Base-by-base conservation (phyloP, 345 rosid genomes). In the Balakata baccata region DNA sequence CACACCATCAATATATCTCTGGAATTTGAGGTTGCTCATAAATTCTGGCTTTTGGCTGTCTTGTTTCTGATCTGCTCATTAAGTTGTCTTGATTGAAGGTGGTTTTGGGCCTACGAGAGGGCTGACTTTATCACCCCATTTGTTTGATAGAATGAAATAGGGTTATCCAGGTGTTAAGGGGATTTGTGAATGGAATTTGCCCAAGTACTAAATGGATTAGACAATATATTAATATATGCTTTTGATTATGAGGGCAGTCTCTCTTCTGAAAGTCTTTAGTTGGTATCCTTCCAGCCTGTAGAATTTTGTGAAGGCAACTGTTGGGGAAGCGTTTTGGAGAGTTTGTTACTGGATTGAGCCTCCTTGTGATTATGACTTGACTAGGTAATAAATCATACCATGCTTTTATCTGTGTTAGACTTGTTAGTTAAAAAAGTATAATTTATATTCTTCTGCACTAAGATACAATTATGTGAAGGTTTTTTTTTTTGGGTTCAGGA, bases 311-410 rank as follows among this genome's bases (percentile, higher is more conserved):
- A 43, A 43, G 50, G 17, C 16, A 14, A 2, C 51, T 20, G 8
- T 41, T 54, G 34, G 34, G 34, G 34, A 29, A 29, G 2, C 34
- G 34, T 1, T 29, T 29, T 7, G 34, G 41, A 22, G 41, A 43
- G 39, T 23, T 39, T 41, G 13, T n/a, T 64, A 39, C 23, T 41
- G 7, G 51, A 41, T 18, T 59, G 64, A 25, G 18, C 50, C 41
- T 62, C 46, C 17, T 10, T 64, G 68, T 64, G 68, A 7, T 65
- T 45, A 29, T 29, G 34, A 29, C 34, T 29, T 29, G 16, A 39
- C 67, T 63, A 39, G 66, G n/a, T 46, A 11, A 47, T 12, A 66
- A 66, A 49, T 22, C 57, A 47, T 66, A 38, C 53, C 57, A 13
- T 16, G 52, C n/a, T 25, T 6, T 66, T 47, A 12, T 10, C 70